Evolutionary conservation across 192 early-diverging fungal species (phyloP), one percentile per base, ranked within the genome.

Genomic region (Allomyces arbusculus): DNA sequence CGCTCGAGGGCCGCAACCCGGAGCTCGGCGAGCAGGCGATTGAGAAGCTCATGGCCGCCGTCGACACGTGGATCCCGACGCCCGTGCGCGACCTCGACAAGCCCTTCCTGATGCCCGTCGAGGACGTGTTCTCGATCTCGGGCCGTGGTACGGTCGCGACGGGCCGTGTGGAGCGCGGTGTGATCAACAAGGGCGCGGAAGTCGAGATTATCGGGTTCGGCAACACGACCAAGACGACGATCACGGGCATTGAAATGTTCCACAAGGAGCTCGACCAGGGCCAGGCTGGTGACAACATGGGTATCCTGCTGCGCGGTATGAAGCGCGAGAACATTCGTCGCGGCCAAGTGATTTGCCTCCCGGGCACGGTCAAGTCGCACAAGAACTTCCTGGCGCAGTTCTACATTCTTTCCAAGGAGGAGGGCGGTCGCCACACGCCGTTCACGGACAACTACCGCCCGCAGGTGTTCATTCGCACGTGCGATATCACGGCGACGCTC

Each of bases 191-290:
- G 86, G 94, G 94, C 72, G 79, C 83, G 69, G 92, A 96, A 80
- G 84, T 99, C 65, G 95, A 99, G 80, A 85, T 99, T 75, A 87
- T 99, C 67, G 95, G 95, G 65, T 91, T 86, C 72, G 92, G 92
- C 22, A 77, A 82, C 23, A 87, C 86, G 63, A 76, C 85, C 69
- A 94, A 94, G 85, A 95, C 94, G 66, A 94, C 83, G 20, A 78
- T 97, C 66, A 99, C 91, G n/a, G 91, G 94, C 68, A 86, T 99
- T 67, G 95, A 99, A 76, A 96, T 96, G 92, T 95, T 95, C 91
- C 94, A 94, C 84, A 97, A 99, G 82, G 89, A 94, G 84, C 86
- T 99, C 64, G 92, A 95, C 72, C 84, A 84, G 71, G 95, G 91
- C 71, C 88, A 94, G 75, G 91, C 95, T 67, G 94, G 95, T 76